Evolutionary conservation across 345 rosid species (phyloP).

Genomic region (Camelina sativa): DNA sequence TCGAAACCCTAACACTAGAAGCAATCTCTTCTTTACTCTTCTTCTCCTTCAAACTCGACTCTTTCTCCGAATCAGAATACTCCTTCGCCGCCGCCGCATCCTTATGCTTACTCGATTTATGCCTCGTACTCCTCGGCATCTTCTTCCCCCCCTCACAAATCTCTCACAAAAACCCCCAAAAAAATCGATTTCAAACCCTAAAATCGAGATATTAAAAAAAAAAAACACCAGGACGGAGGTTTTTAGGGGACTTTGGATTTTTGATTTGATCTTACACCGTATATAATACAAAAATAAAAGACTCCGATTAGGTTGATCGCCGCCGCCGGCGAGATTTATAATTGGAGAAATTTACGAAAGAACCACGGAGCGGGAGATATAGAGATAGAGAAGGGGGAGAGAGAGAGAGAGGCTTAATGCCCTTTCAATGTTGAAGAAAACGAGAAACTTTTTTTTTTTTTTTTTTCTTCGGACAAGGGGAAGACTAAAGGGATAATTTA

Average conservation of each 20-base stretch:
- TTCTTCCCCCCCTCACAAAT: neutral
- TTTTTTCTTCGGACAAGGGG: conserved; percentile 35
- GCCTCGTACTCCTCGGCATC: conserved; percentile 95
- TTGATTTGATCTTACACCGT: conserved; percentile 7
- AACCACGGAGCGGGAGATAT: conserved; percentile 34
- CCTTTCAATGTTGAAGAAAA: conserved; percentile 20
- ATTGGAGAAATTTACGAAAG: conserved; percentile 25
- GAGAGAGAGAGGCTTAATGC: neutral
- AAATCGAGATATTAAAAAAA: neutral
- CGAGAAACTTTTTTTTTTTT: conserved; percentile 19
- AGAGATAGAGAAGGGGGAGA: neutral
- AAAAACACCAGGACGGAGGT: neutral
- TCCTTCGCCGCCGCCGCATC: conserved; percentile 67
- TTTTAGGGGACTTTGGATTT: neutral
- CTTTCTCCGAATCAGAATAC: conserved; percentile 88
- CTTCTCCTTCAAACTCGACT: conserved; percentile 64
- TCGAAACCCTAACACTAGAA: conserved; percentile 55
- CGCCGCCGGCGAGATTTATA: conserved; percentile 33
- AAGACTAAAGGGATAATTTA: conserved; percentile 36
- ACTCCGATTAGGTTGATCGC: conserved; percentile 17
- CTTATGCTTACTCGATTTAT: conserved; percentile 90
- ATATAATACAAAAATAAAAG: neutral
- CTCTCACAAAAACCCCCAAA: neutral
- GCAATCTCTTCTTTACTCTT: conserved; percentile 58
- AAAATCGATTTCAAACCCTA: conserved; percentile 44